These are phyloP conservation scores for Ichthyophthirius multifiliis DNA, from an alignment of 169 alveolate species.

Conservation along the genomic window DNA sequence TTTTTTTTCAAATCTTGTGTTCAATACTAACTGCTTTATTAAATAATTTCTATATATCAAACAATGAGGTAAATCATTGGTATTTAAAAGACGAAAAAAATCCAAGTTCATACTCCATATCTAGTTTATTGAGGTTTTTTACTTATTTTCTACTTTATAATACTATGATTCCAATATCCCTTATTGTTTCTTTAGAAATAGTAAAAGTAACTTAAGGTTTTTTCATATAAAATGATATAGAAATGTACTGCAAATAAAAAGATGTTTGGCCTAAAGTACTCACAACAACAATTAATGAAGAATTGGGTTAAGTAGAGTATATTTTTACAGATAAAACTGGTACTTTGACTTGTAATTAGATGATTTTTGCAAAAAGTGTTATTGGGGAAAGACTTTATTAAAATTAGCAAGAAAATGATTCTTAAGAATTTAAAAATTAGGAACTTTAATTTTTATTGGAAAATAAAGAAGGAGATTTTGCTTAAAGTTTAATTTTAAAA, in stretches of 20 bases:
- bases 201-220: slow-evolving; percentile 67
- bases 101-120: neutral
- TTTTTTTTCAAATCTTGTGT: neutral
- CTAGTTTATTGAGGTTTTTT: slow-evolving; percentile 38
- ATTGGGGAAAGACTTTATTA: slow-evolving; percentile 13
- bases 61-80: too few relatives aligned
- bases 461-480: neutral
- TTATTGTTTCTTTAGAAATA: slow-evolving; percentile 75
- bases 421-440: neutral
- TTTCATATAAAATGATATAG: slow-evolving; percentile 60
- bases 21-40: neutral
- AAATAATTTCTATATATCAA: neutral
- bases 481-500: neutral
- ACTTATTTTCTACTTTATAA: slow-evolving; percentile 53
- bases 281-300: slow-evolving; percentile 74
- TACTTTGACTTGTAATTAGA: slow-evolving; percentile 73
- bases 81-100: too few relatives aligned
- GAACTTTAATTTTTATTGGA: neutral
- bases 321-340: slow-evolving; percentile 85
- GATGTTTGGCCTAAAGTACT: slow-evolving; percentile 51
- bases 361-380: slow-evolving; percentile 36
- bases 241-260: slow-evolving; percentile 48
- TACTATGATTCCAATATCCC: slow-evolving; percentile 78
- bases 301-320: slow-evolving; percentile 71
- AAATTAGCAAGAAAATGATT: too few relatives aligned